Percentiles rank a stretch among this genome's conserved stretches.
Conservation (phyloP, 1,284 basidiomycete genomes). For the Pascua guehoae region DNA sequence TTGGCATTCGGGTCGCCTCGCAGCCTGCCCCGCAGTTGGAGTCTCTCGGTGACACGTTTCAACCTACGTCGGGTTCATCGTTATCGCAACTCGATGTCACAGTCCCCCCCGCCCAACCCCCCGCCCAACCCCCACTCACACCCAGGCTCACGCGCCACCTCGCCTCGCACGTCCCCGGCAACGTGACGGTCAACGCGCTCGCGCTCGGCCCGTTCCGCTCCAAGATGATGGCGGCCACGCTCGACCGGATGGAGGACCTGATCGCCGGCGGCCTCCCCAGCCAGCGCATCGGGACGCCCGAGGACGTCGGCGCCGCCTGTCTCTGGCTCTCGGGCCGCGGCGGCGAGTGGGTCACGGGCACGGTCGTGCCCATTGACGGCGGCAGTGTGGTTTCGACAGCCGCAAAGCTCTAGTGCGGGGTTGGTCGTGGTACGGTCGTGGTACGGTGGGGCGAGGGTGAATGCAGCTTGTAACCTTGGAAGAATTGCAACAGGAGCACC, state of each 20-base stretch:
- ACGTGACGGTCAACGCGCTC: conserved; percentile 65
- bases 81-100: too few species aligned
- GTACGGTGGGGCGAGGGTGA: too few species aligned
- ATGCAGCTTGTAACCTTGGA: too few species aligned
- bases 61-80: too few species aligned
- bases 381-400: conserved; percentile 49
- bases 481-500: too few species aligned
- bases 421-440: too few species aligned
- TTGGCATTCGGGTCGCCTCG: not conserved
- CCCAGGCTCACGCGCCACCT: conserved; percentile 61
- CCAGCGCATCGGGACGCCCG: conserved; percentile 59
- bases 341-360: conserved; percentile 62
- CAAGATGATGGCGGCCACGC: conserved; percentile 59
- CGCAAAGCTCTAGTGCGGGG: conserved; percentile 20
- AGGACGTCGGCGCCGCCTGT: conserved; percentile 63
- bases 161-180: conserved; percentile 61
- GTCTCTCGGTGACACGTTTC: too few species aligned
- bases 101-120: too few species aligned
- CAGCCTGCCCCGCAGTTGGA: too few species aligned
- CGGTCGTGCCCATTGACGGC: conserved; percentile 62
- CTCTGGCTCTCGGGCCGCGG: conserved; percentile 61
- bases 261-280: conserved; percentile 56
- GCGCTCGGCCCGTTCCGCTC: conserved; percentile 57
- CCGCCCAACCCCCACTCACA: not conserved
- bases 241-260: conserved; percentile 54